phyloP scores from a whole-genome alignment of 257 asterid genomes.

The Eustoma russellianum region DNA sequence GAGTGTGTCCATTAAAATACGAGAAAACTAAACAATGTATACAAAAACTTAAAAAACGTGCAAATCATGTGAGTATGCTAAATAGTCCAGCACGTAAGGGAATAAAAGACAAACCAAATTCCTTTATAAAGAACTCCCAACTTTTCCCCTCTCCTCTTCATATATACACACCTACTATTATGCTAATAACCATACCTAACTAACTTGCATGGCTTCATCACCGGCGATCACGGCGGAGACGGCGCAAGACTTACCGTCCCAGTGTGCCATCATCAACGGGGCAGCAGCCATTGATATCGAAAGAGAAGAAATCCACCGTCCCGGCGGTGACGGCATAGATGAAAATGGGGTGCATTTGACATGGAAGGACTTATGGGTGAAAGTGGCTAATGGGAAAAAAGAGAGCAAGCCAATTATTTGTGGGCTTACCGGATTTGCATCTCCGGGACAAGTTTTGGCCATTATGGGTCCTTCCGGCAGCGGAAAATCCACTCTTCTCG shows the following conservation, averaged over 20 bases:
- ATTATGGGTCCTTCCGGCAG: constrained; percentile 35
- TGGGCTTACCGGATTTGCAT: constrained; percentile 24
- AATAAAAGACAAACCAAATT: too few relatives aligned
- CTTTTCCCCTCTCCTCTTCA: too few relatives aligned
- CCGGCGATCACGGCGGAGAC: neutral
- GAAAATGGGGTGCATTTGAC: constrained; percentile 13
- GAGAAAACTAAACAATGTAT: too few relatives aligned
- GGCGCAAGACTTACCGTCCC: neutral
- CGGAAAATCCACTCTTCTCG: constrained; percentile 33
- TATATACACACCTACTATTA: too few relatives aligned
- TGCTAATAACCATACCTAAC: too few relatives aligned
- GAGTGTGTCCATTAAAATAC: too few relatives aligned
- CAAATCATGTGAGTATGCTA: too few relatives aligned
- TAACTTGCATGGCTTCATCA: constrained; percentile 4
- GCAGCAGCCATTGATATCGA: neutral
- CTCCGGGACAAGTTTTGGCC: constrained; percentile 25
- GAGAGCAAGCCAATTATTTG: constrained; percentile 18
- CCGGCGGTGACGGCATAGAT: neutral
- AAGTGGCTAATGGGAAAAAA: constrained; percentile 7
- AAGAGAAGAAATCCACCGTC: neutral
- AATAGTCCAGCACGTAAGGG: too few relatives aligned
- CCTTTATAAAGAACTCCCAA: too few relatives aligned
- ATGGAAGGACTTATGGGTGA: constrained; percentile 39
- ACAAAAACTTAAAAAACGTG: too few relatives aligned
- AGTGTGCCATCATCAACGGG: neutral